Evolutionary conservation across 2,329 filamentous ascomycete genomes (phyloP).

Genomic region (Apiospora kogelbergensis): DNA sequence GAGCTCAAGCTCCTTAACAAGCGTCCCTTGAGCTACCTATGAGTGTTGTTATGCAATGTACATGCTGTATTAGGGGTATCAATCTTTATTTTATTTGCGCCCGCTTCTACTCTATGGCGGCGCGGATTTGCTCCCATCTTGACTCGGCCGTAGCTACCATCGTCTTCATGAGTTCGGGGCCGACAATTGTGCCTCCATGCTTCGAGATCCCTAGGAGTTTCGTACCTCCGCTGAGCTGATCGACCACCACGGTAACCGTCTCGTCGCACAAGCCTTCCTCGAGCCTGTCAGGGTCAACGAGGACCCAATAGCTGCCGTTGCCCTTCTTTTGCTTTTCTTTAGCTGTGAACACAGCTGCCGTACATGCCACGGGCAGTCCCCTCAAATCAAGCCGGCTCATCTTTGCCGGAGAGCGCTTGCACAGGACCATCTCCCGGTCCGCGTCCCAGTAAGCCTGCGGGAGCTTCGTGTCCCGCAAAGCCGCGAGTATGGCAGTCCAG

Average conservation of each 20-base stretch:
- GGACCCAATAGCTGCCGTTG: slow-evolving; percentile 65
- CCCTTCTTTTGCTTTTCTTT: slow-evolving; percentile 48
- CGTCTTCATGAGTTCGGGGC: slow-evolving; percentile 59
- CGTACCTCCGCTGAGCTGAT: slow-evolving; percentile 52
- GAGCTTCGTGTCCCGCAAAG: slow-evolving; percentile 73
- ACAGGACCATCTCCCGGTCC: slow-evolving; percentile 77
- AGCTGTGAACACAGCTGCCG: slow-evolving; percentile 75
- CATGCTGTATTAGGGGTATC: neutral
- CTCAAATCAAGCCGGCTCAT: slow-evolving; percentile 58
- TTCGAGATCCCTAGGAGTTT: slow-evolving; percentile 77
- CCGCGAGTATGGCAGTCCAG: slow-evolving; percentile 81
- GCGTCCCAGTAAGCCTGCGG: slow-evolving; percentile 81
- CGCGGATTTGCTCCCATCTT: slow-evolving; percentile 62
- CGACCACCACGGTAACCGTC: slow-evolving; percentile 79
- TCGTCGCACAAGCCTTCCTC: slow-evolving; percentile 87
- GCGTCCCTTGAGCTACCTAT: neutral
- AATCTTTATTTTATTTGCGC: neutral
- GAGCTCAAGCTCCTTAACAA: neutral
- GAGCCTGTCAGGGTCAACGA: slow-evolving; percentile 85
- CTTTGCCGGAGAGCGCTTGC: slow-evolving; percentile 54
- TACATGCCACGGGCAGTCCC: slow-evolving; percentile 73
- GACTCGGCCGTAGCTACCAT: slow-evolving; percentile 60
- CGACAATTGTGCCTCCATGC: slow-evolving; percentile 72
- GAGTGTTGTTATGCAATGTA: neutral
- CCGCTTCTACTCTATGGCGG: slow-evolving; percentile 37